A percentile compares a stretch with the other conserved stretches of the same genome.
These are phyloP conservation scores for Myxozyma neglecta DNA, from an alignment of 805 yeast genomes.

Conservation along the genomic window DNA sequence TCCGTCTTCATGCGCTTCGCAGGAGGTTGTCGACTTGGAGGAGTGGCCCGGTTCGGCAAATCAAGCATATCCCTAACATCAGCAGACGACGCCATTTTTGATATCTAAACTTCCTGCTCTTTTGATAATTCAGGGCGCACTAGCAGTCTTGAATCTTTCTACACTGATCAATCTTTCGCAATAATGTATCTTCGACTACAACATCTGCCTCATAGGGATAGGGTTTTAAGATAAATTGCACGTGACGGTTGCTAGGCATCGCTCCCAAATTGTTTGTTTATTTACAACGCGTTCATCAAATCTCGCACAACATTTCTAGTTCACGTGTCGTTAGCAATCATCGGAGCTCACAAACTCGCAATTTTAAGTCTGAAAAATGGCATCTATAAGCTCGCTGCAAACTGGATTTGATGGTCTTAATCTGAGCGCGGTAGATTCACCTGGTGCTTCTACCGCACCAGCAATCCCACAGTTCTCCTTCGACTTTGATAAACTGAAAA, in stretches of 20 bases:
- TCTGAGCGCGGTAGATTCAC: conserved; percentile 1
- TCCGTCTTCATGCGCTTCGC: conserved; percentile 39
- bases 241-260: background rate
- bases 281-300: conserved; percentile 1
- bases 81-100: conserved; percentile 35
- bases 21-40: conserved; percentile 21
- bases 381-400: conserved; percentile 9
- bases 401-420: conserved; percentile 12
- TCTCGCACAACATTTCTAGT: background rate
- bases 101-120: background rate
- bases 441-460: conserved; percentile 8
- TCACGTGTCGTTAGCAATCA: background rate
- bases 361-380: background rate
- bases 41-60: conserved; percentile 32
- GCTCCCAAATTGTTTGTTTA: background rate
- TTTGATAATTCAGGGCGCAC: too few species aligned
- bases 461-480: conserved; percentile 34
- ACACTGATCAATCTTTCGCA: background rate
- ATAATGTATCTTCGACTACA: background rate
- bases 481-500: conserved; percentile 42
- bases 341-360: background rate
- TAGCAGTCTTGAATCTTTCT: too few species aligned
- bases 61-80: conserved; percentile 40
- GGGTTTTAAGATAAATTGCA: background rate
- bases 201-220: background rate